Conservation (phyloP, 1,284 basidiomycete species). For the Cryptococcus sp. region DNA sequence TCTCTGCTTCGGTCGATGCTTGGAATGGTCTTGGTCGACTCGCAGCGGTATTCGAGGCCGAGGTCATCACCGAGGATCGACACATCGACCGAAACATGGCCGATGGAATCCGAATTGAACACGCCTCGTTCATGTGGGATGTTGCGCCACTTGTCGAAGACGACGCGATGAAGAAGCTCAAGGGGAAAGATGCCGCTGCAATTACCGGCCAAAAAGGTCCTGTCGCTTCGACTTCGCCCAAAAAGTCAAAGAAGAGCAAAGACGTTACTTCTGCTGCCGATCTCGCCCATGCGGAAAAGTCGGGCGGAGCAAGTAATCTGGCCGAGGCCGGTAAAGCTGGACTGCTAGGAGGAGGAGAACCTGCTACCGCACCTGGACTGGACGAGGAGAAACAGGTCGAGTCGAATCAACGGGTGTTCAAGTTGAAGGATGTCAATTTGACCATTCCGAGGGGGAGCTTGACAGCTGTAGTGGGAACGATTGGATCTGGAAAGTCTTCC, state of each 20-base stretch:
- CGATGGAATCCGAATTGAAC: constrained; percentile 59
- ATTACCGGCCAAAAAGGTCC: constrained; percentile 12
- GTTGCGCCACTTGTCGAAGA: constrained; percentile 56
- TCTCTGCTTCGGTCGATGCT: constrained; percentile 72
- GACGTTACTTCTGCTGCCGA: constrained; percentile 25
- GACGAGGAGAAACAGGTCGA: constrained; percentile 21
- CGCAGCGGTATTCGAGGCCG: constrained; percentile 68
- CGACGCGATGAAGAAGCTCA: constrained; percentile 29
- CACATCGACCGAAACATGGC: constrained; percentile 52
- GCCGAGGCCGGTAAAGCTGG: constrained; percentile 24
- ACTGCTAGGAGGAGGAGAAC: constrained; percentile 7
- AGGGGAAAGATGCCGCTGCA: constrained; percentile 23
- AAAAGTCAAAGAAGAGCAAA: constrained; percentile 20
- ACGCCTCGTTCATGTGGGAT: constrained; percentile 80
- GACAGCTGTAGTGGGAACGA: constrained; percentile 69
- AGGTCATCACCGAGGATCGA: constrained; percentile 56
- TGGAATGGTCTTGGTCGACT: constrained; percentile 66
- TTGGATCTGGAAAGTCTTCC: constrained; percentile 62
- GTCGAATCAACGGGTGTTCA: constrained; percentile 54
- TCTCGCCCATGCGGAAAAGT: constrained; percentile 27
- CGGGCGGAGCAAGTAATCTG: constrained; percentile 18
- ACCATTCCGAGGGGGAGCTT: constrained; percentile 65
- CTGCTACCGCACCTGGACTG: constrained; percentile 11
- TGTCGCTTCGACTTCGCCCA: constrained; percentile 19
- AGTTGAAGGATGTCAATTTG: constrained; percentile 58